Percentiles rank a stretch among this genome's conserved stretches.
These are phyloP conservation scores for Moniliella sp. DNA, from an alignment of 1,284 basidiomycete genomes.

Conservation along the genomic window DNA sequence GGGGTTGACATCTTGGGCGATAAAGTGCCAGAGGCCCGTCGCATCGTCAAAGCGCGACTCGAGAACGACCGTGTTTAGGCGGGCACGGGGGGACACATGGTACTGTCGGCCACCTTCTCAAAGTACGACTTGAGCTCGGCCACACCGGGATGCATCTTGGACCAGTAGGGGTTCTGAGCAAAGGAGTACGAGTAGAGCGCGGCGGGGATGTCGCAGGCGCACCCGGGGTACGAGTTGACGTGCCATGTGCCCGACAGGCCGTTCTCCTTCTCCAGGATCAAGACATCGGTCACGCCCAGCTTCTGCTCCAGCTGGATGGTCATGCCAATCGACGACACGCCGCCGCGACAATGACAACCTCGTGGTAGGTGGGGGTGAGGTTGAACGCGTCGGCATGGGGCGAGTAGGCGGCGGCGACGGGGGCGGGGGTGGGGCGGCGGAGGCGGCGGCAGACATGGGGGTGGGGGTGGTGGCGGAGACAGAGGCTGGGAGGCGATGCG, in stretches of 20 bases:
- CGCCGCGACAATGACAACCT: conserved; percentile 22
- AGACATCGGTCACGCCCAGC: conserved; percentile 13
- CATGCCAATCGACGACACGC: conserved; percentile 21
- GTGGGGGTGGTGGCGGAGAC: too few species aligned
- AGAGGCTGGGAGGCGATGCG: too few species aligned
- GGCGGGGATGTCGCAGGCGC: conserved; percentile 1
- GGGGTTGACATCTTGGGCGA: too few species aligned
- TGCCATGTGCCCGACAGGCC: conserved; percentile 19
- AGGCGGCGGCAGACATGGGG: too few species aligned
- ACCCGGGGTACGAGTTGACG: conserved; percentile 6
- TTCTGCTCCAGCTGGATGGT: conserved; percentile 20
- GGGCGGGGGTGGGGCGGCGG: too few species aligned
- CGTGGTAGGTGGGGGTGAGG: conserved; percentile 12
- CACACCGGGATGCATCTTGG: conserved; percentile 6
- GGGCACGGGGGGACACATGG: conserved; percentile 12
- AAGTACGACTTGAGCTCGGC: conserved; percentile 22
- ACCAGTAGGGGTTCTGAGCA: conserved; percentile 24
- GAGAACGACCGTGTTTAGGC: conserved; percentile 12
- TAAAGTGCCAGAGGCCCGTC: conserved; percentile 28
- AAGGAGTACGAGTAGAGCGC: conserved; percentile 11
- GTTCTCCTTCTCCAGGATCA: conserved; percentile 10
- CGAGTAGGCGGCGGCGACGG: too few species aligned
- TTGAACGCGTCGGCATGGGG: too few species aligned
- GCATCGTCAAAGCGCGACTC: conserved; percentile 17
- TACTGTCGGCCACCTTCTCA: conserved; percentile 15